Conservation (phyloP, 345 rosid species). For the Melaleuca quinquenervia region DNA sequence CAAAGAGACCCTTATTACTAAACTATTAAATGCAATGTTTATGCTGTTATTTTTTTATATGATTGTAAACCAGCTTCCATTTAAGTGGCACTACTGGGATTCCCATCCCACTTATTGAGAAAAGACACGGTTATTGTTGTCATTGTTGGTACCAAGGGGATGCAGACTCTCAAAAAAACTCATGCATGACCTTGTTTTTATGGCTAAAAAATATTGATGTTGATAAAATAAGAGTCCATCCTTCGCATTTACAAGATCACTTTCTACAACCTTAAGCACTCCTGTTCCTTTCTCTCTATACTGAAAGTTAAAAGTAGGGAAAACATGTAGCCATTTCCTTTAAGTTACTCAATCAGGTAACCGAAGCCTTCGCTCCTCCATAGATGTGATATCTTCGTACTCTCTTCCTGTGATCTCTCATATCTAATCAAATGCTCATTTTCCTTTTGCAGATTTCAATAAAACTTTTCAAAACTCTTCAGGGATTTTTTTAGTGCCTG, state of each 20-base stretch:
- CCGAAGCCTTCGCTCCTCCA: background rate
- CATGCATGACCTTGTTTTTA: background rate
- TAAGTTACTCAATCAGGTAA: background rate
- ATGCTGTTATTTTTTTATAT: background rate
- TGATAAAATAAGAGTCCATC: background rate
- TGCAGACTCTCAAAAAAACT: background rate
- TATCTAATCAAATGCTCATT: background rate
- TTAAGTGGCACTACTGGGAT: background rate
- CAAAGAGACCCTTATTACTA: background rate
- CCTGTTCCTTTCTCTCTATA: background rate
- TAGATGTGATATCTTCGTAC: background rate
- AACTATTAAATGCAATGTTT: background rate
- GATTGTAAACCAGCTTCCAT: background rate
- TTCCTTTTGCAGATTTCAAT: background rate
- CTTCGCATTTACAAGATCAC: background rate
- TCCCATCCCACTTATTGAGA: background rate
- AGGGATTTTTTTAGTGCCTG: background rate
- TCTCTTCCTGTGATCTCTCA: background rate
- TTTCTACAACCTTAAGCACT: background rate
- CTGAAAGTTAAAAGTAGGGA: background rate
- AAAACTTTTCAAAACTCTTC: background rate
- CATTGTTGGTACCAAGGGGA: background rate
- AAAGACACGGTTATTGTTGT: background rate
- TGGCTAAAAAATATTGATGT: background rate
- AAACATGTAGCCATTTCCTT: background rate